Base-by-base conservation (phyloP, 768 basidiomycete species). In the Mycena metata region DNA sequence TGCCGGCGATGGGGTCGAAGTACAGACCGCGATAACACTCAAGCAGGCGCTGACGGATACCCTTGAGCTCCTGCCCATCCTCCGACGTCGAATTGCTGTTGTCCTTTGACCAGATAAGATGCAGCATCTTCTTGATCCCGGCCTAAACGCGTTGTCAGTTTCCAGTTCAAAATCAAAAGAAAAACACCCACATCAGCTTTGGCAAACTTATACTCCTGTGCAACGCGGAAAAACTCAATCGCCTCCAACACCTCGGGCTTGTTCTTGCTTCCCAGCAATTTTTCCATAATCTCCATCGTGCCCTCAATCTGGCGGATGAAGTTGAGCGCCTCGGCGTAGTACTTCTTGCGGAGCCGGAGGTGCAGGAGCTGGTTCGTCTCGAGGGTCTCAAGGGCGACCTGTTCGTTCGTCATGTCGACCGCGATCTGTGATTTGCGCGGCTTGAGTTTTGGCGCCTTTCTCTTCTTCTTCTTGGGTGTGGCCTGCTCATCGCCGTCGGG, bases 101-200 rank as follows among this genome's bases (percentile, higher is more conserved):
- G 75, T 99, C 97, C 77, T 99, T 99, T 30, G 89, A 88, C 98
- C 98, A 99, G 72, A 99, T 94, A 26, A 99, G 84, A 78, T 99
- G 98, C 16, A 99, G 77, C 97, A 99, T 98, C 75, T 91, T 95
- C 83, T 93, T 96, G 75, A 99, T 91, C 0, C 98, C 98, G 16
- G 81, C 79, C 95, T 97, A 71, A 50, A 76, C 7, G 72, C 23
- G 68, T n/a, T 36, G 30, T 11, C 49, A 26, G 7, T 13, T 51
- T 49, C 41, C 21, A n/a, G 39, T 15, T 3, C 7, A 58, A 9
- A 19, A 66, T 26, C 35, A 19, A 49, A 55, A 43, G 4, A 1
- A 23, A 41, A 23, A 41, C 8, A 75, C 84, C 45, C 50, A 94
- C 94, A 79, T 93, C 89, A 2, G 96, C 92, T 42, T 87, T 85